Evolutionary conservation across 208 protist species (phyloP).

Genomic region (Trypanosoma grayi): DNA sequence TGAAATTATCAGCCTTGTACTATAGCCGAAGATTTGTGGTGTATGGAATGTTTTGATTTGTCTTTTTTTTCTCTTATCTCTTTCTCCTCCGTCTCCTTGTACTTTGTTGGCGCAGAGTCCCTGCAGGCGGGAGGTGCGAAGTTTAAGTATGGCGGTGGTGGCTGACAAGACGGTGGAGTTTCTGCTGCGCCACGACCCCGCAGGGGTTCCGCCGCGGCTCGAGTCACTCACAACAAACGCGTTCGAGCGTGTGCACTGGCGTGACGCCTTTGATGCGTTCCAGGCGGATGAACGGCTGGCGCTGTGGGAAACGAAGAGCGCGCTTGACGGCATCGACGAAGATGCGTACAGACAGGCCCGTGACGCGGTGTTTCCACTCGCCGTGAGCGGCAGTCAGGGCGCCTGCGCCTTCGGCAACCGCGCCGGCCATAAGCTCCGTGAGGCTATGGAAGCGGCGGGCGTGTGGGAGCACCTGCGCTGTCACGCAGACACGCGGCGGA

Average conservation of each 20-base stretch:
- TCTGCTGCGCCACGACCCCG: constrained; percentile 39
- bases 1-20: no score
- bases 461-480: constrained; percentile 58
- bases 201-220: constrained; percentile 34
- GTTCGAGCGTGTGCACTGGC: constrained; percentile 53
- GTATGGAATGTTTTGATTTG: constrained; percentile 1
- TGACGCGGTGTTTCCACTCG: constrained; percentile 70
- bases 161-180: constrained; percentile 75
- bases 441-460: constrained; percentile 74
- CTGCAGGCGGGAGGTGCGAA: not conserved
- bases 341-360: constrained; percentile 45
- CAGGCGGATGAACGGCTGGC: constrained; percentile 35
- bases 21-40: not conserved
- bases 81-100: not conserved
- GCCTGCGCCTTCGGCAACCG: constrained; percentile 67
- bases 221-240: constrained; percentile 14
- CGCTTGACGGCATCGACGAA: constrained; percentile 46
- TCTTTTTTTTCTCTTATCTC: constrained; percentile 3
- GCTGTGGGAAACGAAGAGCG: constrained; percentile 62
- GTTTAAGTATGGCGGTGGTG: constrained; percentile 55
- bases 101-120: not conserved
- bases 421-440: constrained; percentile 89
- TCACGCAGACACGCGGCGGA: constrained; percentile 18
- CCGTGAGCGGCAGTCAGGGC: constrained; percentile 34
- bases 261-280: constrained; percentile 71